Percentiles rank a stretch among this genome's conserved stretches.
Evolutionary conservation across 2,329 filamentous ascomycete genomes (phyloP).

Genomic region (Blastomyces percursus): DNA sequence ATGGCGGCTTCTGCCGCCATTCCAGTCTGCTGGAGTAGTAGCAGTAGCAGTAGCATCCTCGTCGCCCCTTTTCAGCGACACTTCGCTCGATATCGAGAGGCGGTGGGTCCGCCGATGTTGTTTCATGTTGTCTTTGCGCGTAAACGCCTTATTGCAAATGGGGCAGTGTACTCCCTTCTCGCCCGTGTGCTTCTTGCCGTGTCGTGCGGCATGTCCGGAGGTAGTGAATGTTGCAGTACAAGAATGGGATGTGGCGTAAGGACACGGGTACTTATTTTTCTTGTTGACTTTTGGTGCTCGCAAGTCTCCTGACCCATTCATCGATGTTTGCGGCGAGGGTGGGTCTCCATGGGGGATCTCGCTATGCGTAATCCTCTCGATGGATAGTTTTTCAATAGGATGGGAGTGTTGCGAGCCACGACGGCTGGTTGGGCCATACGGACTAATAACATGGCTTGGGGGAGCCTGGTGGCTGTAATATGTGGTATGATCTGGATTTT

Average conservation of each 20-base stretch:
- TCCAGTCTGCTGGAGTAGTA: neutral
- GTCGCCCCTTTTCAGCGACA: slow-evolving; percentile 17
- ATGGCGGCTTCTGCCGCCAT: neutral
- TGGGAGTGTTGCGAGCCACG: neutral
- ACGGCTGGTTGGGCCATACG: neutral
- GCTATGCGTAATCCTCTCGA: neutral
- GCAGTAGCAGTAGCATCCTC: neutral
- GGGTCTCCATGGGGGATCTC: slow-evolving; percentile 14
- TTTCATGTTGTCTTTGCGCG: slow-evolving; percentile 60
- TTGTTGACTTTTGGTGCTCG: slow-evolving; percentile 20
- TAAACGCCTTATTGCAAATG: slow-evolving; percentile 57
- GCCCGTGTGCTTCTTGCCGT: slow-evolving; percentile 58
- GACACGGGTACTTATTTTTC: slow-evolving; percentile 57
- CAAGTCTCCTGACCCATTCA: slow-evolving; percentile 19
- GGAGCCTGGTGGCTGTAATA: neutral
- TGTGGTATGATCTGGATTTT: neutral
- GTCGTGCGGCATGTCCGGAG: slow-evolving; percentile 55
- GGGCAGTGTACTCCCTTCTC: slow-evolving; percentile 59
- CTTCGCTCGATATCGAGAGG: slow-evolving; percentile 18
- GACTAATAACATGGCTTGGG: neutral
- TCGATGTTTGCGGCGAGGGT: slow-evolving; percentile 21
- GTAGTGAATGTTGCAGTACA: slow-evolving; percentile 56
- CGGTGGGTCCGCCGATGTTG: slow-evolving; percentile 54
- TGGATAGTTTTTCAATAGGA: neutral
- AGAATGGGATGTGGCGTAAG: slow-evolving; percentile 47